phyloP scores from a whole-genome alignment of 345 rosid genomes.

The Reutealis trisperma region DNA sequence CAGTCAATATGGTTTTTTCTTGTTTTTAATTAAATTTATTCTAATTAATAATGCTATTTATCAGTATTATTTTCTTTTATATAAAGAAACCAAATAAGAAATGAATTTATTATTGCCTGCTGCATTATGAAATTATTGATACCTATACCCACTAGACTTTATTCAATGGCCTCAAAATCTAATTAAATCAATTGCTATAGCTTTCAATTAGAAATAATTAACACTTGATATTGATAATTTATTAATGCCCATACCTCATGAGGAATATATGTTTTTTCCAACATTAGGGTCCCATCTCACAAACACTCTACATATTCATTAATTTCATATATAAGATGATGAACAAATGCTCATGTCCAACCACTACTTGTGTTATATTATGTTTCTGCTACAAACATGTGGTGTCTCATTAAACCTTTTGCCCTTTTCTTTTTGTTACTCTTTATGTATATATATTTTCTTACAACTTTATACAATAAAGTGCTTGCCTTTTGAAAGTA shows the following conservation, averaged over 20 bases:
- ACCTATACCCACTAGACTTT: background rate
- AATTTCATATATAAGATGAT: background rate
- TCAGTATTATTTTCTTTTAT: no score
- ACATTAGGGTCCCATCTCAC: slow-evolving; percentile 1
- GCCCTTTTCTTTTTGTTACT: no score
- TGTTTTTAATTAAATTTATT: no score
- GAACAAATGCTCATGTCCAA: background rate
- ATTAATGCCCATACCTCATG: background rate
- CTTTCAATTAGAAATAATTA: background rate
- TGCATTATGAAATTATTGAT: background rate
- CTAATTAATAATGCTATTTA: no score
- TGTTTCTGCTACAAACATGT: slow-evolving; percentile 12
- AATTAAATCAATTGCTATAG: background rate
- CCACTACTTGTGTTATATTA: background rate
- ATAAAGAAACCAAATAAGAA: no score
- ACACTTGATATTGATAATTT: background rate
- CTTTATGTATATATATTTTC: background rate
- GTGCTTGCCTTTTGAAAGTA: background rate
- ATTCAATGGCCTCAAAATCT: slow-evolving; percentile 1
- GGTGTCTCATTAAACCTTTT: background rate
- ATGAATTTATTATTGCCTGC: no score
- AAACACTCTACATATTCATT: background rate
- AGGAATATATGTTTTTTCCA: background rate
- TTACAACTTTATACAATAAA: background rate
- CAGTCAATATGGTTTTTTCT: no score